phyloP scores from a whole-genome alignment of 164 flowering plant species.

The Macadamia integrifolia region DNA sequence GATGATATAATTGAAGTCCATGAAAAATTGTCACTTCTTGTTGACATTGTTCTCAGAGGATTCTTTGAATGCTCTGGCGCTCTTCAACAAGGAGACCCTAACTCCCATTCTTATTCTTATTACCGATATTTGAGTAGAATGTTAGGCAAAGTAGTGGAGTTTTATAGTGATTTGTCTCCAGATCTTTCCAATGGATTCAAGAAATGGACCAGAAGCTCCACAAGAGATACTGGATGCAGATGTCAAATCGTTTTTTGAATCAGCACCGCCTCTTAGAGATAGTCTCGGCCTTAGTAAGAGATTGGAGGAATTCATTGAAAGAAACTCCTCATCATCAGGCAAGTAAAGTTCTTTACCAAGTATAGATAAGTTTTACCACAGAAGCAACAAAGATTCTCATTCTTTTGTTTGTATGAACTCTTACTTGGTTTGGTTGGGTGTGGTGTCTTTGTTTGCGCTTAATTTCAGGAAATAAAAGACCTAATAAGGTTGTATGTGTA shows the following conservation, averaged over 20 bases:
- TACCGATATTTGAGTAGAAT: no score
- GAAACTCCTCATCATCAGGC: conserved; percentile 37
- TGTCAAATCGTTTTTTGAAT: conserved; percentile 52
- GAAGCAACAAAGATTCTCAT: background rate
- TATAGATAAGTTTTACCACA: background rate
- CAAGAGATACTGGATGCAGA: conserved; percentile 25
- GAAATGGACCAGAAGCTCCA: conserved; percentile 18
- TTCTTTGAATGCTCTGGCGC: no score
- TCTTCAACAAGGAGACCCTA: no score
- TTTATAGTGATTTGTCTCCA: background rate
- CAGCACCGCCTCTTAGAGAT: conserved; percentile 76
- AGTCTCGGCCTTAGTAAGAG: conserved; percentile 25
- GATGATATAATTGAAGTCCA: no score
- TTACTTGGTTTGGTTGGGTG: background rate
- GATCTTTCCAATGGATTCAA: conserved; percentile 22
- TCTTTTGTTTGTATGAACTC: background rate
- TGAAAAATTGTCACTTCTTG: no score
- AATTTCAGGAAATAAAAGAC: conserved; percentile 33
- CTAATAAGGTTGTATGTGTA: conserved; percentile 62
- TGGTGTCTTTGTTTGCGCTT: background rate
- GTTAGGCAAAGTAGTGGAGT: no score
- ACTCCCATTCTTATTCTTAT: no score
- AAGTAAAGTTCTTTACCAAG: conserved; percentile 12
- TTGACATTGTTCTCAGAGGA: no score
- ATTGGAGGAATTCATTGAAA: conserved; percentile 44